Evolutionary conservation across 2,329 filamentous ascomycete species (phyloP).

Genomic region (Nemania sp.): DNA sequence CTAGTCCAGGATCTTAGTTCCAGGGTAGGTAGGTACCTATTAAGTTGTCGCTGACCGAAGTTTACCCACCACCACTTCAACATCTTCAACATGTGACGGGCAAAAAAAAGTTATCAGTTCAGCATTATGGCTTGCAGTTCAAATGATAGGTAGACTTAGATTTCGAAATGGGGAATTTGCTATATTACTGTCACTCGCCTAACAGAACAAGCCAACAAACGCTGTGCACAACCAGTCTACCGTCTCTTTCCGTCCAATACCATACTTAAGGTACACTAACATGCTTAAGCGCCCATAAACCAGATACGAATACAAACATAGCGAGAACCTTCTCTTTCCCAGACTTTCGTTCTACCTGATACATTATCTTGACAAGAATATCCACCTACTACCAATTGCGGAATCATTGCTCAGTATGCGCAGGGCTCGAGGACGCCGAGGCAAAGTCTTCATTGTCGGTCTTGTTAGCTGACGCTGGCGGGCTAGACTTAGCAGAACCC

Average conservation of each 20-base stretch:
- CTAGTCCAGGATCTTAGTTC: background rate
- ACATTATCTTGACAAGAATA: background rate
- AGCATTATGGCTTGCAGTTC: background rate
- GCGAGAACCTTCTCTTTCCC: background rate
- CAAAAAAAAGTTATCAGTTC: background rate
- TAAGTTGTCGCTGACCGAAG: conserved; percentile 8
- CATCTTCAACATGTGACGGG: background rate
- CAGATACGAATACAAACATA: conserved; percentile 33
- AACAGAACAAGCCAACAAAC: background rate
- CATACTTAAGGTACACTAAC: conserved; percentile 1
- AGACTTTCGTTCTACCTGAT: background rate
- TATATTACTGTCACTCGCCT: background rate
- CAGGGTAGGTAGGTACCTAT: conserved; percentile 10
- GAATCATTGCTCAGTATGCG: conserved; percentile 10
- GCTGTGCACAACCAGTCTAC: background rate
- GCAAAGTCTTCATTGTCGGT: conserved; percentile 33
- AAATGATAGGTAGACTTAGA: background rate
- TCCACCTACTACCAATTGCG: background rate
- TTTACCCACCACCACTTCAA: conserved; percentile 12
- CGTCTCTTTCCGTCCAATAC: too few relatives aligned
- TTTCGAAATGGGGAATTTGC: background rate
- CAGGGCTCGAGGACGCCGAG: conserved; percentile 30
- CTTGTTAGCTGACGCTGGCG: conserved; percentile 33
- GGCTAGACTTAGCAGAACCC: conserved; percentile 28
- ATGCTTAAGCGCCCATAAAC: conserved; percentile 6